A percentile compares a stretch with the other conserved stretches of the same genome.
Conservation (phyloP, 371 early-diverging fungal genomes). For the Basidiobolus meristosporus region DNA sequence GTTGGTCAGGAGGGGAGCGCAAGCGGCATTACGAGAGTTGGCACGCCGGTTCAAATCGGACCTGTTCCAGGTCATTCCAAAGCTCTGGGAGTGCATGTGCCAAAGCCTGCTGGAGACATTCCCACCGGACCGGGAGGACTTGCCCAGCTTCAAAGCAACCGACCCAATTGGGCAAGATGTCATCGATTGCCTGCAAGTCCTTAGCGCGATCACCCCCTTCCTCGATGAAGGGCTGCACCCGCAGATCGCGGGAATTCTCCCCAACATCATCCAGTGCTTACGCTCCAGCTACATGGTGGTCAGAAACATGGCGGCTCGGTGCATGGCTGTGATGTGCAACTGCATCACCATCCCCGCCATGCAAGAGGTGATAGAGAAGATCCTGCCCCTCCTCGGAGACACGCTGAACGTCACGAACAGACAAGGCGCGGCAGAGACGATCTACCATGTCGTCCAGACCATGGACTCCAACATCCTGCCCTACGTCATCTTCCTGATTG, state of each 20-base stretch:
- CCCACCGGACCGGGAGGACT: too few species aligned
- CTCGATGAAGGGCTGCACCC: constrained; percentile 15
- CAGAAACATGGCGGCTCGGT: constrained; percentile 60
- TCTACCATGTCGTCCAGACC: constrained; percentile 37
- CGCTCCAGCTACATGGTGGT: constrained; percentile 46
- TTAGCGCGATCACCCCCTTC: constrained; percentile 43
- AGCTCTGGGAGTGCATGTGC: constrained; percentile 55
- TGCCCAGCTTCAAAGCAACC: too few species aligned
- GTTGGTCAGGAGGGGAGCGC: constrained; percentile 68
- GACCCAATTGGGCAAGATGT: constrained; percentile 52
- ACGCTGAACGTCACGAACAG: constrained; percentile 41
- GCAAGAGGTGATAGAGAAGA: constrained; percentile 53
- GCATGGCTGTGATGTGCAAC: constrained; percentile 51
- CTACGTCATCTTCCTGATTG: constrained; percentile 86
- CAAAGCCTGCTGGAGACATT: constrained; percentile 16
- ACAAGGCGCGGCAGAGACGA: constrained; percentile 77
- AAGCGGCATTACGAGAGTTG: constrained; percentile 40
- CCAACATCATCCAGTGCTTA: constrained; percentile 9
- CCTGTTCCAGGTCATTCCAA: constrained; percentile 53
- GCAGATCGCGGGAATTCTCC: not conserved
- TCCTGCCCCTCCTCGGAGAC: constrained; percentile 65
- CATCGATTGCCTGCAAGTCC: constrained; percentile 57
- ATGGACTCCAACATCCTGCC: constrained; percentile 65
- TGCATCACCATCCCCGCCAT: constrained; percentile 50
- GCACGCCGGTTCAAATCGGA: constrained; percentile 47